Conservation (phyloP, 2,329 filamentous ascomycete genomes). For the Beauveria sp. region DNA sequence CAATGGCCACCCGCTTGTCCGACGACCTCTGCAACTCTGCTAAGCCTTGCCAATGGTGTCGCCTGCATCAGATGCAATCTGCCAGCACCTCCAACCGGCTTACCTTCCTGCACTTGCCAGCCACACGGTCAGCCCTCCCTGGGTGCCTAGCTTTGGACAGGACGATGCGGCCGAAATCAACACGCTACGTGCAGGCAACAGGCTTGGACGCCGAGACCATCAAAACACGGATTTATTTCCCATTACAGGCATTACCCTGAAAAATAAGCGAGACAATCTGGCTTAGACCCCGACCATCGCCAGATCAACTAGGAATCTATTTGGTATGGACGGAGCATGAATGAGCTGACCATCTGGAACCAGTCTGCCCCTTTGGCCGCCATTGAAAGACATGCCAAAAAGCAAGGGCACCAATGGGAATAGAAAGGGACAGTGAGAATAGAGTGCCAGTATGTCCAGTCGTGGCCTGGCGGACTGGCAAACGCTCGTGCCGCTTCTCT, state of each 20-base stretch:
- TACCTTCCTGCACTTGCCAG: not conserved
- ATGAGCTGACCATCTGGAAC: constrained; percentile 3
- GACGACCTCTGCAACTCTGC: not conserved
- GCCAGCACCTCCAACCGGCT: not conserved
- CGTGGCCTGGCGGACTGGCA: not conserved
- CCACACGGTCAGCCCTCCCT: not conserved
- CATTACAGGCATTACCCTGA: not conserved
- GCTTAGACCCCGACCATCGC: not conserved
- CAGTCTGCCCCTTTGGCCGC: not conserved
- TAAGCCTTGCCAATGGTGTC: not conserved
- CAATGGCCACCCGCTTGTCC: not conserved
- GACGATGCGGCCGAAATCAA: no score
- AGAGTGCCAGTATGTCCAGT: not conserved
- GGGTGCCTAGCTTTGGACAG: not conserved
- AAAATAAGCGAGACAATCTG: not conserved
- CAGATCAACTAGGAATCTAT: constrained; percentile 4
- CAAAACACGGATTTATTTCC: not conserved
- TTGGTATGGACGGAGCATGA: not conserved
- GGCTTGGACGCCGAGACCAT: not conserved
- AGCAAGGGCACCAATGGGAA: not conserved
- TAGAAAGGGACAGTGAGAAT: not conserved
- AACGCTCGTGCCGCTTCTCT: not conserved
- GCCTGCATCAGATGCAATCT: not conserved
- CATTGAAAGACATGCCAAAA: not conserved
- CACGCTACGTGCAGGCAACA: no score